Conservation (phyloP, 176 grass and related monocot species). For the Hordeum vulgare region MorexV3_pseudomolecules_assembly NC_058523.1:121226007-121226506, state of each 20-base stretch:
- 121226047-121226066: no score
- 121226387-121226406: background rate
- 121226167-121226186: conserved; percentile 4
- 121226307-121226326: background rate
- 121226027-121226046: no score
- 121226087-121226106: background rate
- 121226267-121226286: background rate
- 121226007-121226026: no score
- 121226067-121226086: no score
- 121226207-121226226: conserved; percentile 3
- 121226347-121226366: background rate
- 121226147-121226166: background rate
- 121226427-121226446: no score
- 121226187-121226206: background rate
- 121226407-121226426: no score
- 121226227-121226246: background rate
- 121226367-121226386: background rate
- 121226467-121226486: no score
- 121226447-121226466: no score
- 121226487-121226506: no score
- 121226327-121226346: background rate
- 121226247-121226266: conserved; percentile 5
- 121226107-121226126: background rate
- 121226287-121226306: background rate
- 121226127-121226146: background rate